Base-by-base conservation (phyloP, 1,284 basidiomycete species). In the Leccinum fallax region DNA sequence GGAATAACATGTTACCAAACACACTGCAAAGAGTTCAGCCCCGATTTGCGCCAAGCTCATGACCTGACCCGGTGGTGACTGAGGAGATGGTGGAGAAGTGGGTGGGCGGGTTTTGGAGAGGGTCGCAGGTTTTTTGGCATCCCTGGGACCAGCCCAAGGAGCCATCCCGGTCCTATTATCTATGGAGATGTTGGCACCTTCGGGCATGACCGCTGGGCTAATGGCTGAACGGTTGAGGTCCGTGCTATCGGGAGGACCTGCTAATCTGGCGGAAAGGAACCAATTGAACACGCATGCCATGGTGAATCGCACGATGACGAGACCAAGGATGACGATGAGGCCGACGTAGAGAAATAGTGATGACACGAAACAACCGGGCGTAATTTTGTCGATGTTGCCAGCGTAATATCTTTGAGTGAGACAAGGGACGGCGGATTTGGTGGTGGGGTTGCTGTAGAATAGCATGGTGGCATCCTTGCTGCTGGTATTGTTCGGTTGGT, bases 231-330 rank as follows among this genome's bases (percentile, higher is more conserved):
- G 83, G 70, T 85, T 86, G 21, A 95, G 81, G 56, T 92, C 83
- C 60, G 82, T 82, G 61, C 74, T 85, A 63, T 85, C 82, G 1
- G 92, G 92, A 32, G 91, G 87, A 13, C 86, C 86, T 38, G 93
- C 90, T 54, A 96, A 85, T 60, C 83, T 84, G 19, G 85, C 84
- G 7, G 93, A 94, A 63, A 99, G 79, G 80, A 96, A 97, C 96
- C 96, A 99, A 70, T 87, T 94, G 84, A 98, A 99, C 63, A 96
- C 79, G 73, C 94, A 93, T 3, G 97, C 97, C 97, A 99, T 98
- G 69, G 85, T 79, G 79, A 99, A 99, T 52, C 97, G 93, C 40
- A 93, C 86, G 63, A 98, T 76, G 52, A 99, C 94, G 63, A 99
- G 88, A 46, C 85, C 85, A 61, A 99, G 85, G 72, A 99, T 96